Evolutionary conservation across 495 filamentous ascomycete species (phyloP), one percentile per base, ranked within the genome.

Genomic region (Parmelia sp.): DNA sequence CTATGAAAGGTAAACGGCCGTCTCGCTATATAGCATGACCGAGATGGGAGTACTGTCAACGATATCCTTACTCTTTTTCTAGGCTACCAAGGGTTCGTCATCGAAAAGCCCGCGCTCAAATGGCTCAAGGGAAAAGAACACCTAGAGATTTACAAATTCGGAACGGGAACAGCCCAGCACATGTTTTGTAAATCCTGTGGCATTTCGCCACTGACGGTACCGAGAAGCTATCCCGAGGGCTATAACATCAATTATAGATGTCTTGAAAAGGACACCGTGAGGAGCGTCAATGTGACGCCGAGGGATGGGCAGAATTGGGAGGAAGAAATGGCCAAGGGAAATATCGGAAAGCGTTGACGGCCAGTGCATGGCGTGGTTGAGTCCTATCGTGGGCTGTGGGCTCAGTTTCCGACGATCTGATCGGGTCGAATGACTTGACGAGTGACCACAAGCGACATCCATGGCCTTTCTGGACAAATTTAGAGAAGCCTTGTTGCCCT

Each of bases 231-330:
- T 37, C 56, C 61, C 0, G 60, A 66, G 12, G 65, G 65, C 0
- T 66, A 66, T 36, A 45, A 49, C 29, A 39, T 66, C 35, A 66
- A 63, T 23, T 63, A 53, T n/a, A 42, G 65, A 25, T 66, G 60
- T 23, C 35, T 63, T 31, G 17, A 42, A 6, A 42, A 29, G 36
- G 60, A 56, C 9, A 58, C 33, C 25, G 45, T 63, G n/a, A 7
- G 36, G 10, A 57, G 40, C 12, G 21, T 58, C 9, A 56, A 23
- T 29, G 51, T 66, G 29, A 56, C 39, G 33, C 55, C 31, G 17
- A 33, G 25, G 9, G 65, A 63, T 66, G 65, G 65, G 25, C 60
- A 45, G 55, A 62, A 66, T 60, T 66, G 65, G 65, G 65, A 63
- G 39, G 40, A 44, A 25, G 51, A 55, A 45, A 62, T 63, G 51